These are phyloP conservation scores for Paraurostyla sp. DNA, from an alignment of 73 alveolate genomes.

Conservation along the genomic window DNA sequence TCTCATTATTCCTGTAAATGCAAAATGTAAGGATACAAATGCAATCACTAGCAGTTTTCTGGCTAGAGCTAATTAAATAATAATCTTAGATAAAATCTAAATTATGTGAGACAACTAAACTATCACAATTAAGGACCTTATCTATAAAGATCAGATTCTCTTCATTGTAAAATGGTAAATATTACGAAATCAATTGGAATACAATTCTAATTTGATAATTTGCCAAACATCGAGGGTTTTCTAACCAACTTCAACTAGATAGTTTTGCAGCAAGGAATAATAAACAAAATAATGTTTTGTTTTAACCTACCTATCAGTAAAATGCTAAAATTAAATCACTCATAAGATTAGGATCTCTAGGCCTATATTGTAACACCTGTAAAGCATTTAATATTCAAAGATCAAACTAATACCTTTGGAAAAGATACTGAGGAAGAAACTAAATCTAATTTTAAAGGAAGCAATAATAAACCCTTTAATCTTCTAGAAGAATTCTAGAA, in stretches of 20 bases:
- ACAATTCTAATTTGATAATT: background rate
- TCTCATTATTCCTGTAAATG: background rate
- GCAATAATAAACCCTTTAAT: background rate
- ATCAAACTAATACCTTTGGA: background rate
- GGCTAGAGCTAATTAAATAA: background rate
- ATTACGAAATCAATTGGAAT: slow-evolving; percentile 39
- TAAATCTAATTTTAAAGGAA: background rate
- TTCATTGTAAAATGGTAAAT: slow-evolving; percentile 39
- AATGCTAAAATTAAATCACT: background rate
- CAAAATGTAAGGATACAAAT: background rate
- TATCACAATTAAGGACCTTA: slow-evolving; percentile 2
- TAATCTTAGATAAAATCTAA: slow-evolving; percentile 10
- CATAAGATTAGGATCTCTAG: background rate
- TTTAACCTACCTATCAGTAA: slow-evolving; percentile 28
- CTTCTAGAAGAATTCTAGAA: background rate
- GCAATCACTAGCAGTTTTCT: background rate
- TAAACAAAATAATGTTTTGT: slow-evolving; percentile 27
- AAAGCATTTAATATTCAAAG: background rate
- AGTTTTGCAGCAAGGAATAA: slow-evolving; percentile 22
- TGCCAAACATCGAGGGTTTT: background rate
- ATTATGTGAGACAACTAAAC: background rate
- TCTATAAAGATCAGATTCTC: background rate
- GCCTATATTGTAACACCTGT: background rate
- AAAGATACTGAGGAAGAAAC: background rate
- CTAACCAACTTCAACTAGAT: slow-evolving; percentile 30